These are phyloP conservation scores for Tagetes patula DNA, from an alignment of 129 eudicot genomes.

Conservation along the genomic window DNA sequence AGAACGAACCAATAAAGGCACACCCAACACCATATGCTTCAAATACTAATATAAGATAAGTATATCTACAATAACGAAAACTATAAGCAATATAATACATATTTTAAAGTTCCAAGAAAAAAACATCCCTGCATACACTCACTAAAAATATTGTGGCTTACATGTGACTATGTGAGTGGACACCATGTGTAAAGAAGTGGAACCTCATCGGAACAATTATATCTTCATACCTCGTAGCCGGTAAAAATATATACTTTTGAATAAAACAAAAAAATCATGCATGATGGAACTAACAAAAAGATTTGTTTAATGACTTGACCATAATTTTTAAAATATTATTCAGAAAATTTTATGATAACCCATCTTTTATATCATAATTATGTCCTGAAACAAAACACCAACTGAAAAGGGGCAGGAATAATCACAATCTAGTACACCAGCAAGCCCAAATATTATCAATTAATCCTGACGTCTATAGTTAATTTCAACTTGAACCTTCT, in stretches of 20 bases:
- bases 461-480: background rate
- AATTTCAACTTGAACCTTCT: background rate
- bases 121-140: background rate
- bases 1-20: background rate
- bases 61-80: background rate
- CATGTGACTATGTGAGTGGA: background rate
- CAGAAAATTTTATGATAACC: background rate
- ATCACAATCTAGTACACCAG: background rate
- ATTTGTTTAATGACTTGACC: background rate
- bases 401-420: background rate
- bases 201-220: background rate
- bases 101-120: background rate
- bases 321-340: background rate
- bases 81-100: background rate
- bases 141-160: background rate
- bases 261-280: background rate
- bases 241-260: background rate
- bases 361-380: constrained; percentile 1
- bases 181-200: background rate
- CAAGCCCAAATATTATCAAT: background rate
- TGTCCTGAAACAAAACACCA: background rate
- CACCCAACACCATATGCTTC: background rate
- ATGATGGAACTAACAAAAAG: background rate
- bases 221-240: background rate
- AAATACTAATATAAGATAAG: background rate